Percentiles rank a stretch among this genome's conserved stretches.
phyloP scores from a whole-genome alignment of 2,329 filamentous ascomycete genomes.

The Chrysoporthe puriensis region DNA sequence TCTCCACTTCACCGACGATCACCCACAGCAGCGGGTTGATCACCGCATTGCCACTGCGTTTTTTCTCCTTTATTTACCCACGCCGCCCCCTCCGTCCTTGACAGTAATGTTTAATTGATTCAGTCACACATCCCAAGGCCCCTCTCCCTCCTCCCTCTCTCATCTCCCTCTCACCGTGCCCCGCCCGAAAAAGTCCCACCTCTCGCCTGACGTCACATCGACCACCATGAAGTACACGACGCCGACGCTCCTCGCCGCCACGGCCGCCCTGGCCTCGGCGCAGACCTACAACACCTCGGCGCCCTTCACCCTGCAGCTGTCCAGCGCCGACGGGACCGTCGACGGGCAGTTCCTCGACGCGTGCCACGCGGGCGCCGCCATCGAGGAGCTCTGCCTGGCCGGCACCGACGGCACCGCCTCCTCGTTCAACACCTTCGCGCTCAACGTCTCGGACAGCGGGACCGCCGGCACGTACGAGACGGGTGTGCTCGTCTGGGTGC shows the following conservation, averaged over 20 bases:
- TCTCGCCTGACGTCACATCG: constrained; percentile 8
- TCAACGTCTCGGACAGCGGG: constrained; percentile 38
- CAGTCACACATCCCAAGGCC: background rate
- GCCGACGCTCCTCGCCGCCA: constrained; percentile 35
- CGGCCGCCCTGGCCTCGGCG: constrained; percentile 35
- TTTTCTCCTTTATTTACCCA: background rate
- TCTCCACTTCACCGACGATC: constrained; percentile 2
- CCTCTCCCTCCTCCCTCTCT: background rate
- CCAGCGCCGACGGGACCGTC: constrained; percentile 33
- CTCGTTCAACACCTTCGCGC: constrained; percentile 37
- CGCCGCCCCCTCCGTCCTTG: background rate
- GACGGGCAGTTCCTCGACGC: constrained; percentile 39
- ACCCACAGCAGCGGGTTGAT: background rate
- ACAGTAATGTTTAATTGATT: background rate
- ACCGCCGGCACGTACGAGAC: constrained; percentile 24
- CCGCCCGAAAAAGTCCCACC: background rate
- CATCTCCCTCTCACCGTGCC: background rate
- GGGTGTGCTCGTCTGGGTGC: constrained; percentile 38
- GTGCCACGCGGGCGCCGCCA: constrained; percentile 42
- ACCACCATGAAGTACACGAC: constrained; percentile 36
- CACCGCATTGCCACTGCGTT: background rate
- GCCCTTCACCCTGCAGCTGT: constrained; percentile 41
- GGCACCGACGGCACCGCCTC: constrained; percentile 28
- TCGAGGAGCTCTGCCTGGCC: constrained; percentile 39
- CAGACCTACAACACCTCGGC: constrained; percentile 37